Percentiles rank a stretch among this genome's conserved stretches.
Conservation (phyloP, 441 rosid species). For the Populus tomentosa region DNA sequence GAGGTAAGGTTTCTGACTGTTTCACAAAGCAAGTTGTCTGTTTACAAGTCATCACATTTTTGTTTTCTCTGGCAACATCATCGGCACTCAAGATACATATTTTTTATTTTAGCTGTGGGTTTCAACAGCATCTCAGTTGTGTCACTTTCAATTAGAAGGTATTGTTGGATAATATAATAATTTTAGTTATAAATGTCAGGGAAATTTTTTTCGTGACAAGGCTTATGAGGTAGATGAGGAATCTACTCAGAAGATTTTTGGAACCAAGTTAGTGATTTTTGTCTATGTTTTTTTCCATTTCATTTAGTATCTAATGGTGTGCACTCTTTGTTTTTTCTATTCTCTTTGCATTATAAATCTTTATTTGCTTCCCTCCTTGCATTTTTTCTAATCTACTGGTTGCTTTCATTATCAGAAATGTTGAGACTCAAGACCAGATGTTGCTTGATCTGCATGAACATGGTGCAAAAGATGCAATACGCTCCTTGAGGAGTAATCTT, state of each 20-base stretch:
- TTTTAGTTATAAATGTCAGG: slow-evolving; percentile 34
- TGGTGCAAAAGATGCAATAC: slow-evolving; percentile 40
- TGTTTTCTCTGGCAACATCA: slow-evolving; percentile 1
- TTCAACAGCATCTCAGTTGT: not conserved
- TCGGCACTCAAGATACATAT: not conserved
- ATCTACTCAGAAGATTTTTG: slow-evolving; percentile 43
- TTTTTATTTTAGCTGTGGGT: not conserved
- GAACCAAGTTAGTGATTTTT: slow-evolving; percentile 35
- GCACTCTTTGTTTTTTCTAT: not conserved
- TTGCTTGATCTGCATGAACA: slow-evolving; percentile 37
- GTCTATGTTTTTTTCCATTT: not conserved
- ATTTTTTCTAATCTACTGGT: not conserved
- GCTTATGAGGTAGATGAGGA: slow-evolving; percentile 58
- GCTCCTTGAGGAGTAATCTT: slow-evolving; percentile 44
- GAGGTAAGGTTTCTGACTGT: slow-evolving; percentile 30
- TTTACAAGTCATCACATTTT: not conserved
- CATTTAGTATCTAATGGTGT: not conserved
- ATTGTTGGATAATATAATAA: not conserved
- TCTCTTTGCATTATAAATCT: not conserved
- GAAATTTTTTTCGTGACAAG: slow-evolving; percentile 34
- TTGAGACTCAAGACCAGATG: slow-evolving; percentile 27
- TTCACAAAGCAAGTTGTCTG: not conserved
- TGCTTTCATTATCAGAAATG: slow-evolving; percentile 20
- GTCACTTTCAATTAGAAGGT: not conserved
- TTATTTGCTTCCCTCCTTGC: not conserved